Evolutionary conservation across 2,329 filamentous ascomycete species (phyloP).

Genomic region (Hypomyces rosellus): DNA sequence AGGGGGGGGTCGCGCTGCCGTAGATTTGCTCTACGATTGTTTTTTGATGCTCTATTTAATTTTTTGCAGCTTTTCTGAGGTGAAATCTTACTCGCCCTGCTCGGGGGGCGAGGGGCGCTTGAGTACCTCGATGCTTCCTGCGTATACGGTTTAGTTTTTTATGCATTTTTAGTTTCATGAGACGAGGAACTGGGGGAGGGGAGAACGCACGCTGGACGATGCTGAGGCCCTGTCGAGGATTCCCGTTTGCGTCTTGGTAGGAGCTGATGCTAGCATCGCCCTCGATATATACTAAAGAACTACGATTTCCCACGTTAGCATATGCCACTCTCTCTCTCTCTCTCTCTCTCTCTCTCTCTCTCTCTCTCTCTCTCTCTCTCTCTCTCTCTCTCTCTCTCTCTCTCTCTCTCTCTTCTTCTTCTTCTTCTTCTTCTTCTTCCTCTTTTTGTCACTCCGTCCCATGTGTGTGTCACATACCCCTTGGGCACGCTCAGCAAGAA

Average conservation of each 20-base stretch:
- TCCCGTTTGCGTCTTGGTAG: constrained; percentile 66
- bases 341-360: no score
- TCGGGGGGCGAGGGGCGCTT: constrained; percentile 31
- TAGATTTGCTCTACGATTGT: no score
- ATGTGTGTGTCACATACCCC: no score
- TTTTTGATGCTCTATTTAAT: no score
- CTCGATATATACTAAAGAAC: constrained; percentile 75
- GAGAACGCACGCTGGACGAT: constrained; percentile 71
- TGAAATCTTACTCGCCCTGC: constrained; percentile 16
- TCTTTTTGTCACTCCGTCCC: no score
- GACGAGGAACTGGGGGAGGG: background rate
- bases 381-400: background rate
- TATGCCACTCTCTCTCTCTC: background rate
- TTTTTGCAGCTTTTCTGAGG: no score
- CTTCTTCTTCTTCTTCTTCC: no score
- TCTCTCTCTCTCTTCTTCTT: background rate
- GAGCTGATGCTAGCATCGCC: constrained; percentile 66
- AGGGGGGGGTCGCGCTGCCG: no score
- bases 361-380: no score
- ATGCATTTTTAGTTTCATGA: background rate
- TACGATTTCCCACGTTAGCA: constrained; percentile 28
- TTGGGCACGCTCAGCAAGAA: constrained; percentile 69
- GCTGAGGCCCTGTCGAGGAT: constrained; percentile 56
- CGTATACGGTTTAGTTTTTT: background rate
- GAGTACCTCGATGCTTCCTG: constrained; percentile 41